These are phyloP conservation scores for Pestalotiopsis sp. DNA, from an alignment of 2,329 filamentous ascomycete species.

Conservation along the genomic window DNA sequence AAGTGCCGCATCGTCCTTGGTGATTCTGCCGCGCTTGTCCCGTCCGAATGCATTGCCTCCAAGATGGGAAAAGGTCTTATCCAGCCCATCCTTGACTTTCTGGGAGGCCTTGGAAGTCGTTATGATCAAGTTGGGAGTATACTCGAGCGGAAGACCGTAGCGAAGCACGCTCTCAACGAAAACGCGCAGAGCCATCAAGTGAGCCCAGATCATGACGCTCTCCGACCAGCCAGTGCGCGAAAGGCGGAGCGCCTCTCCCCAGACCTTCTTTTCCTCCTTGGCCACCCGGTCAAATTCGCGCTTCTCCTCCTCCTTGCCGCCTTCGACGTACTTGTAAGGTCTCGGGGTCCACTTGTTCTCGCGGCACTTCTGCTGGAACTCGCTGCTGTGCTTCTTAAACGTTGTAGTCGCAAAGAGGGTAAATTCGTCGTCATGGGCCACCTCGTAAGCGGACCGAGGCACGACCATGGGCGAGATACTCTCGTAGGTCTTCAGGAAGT, in stretches of 20 bases:
- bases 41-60: constrained; percentile 91
- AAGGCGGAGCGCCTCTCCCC: constrained; percentile 86
- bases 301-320: constrained; percentile 85
- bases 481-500: constrained; percentile 89
- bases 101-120: constrained; percentile 80
- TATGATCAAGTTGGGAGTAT: constrained; percentile 55
- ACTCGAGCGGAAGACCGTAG: constrained; percentile 90
- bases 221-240: constrained; percentile 94
- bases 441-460: constrained; percentile 78
- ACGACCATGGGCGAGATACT: constrained; percentile 90
- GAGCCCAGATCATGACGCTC: constrained; percentile 93
- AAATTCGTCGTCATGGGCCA: constrained; percentile 89
- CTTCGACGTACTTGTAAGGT: constrained; percentile 91
- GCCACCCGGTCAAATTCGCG: constrained; percentile 81
- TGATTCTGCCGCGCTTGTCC: constrained; percentile 90
- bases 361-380: constrained; percentile 90
- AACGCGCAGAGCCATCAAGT: constrained; percentile 86
- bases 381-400: constrained; percentile 87
- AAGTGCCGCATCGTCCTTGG: constrained; percentile 82
- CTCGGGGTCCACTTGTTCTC: constrained; percentile 94
- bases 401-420: constrained; percentile 84
- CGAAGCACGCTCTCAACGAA: constrained; percentile 98
- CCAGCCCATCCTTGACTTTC: constrained; percentile 78
- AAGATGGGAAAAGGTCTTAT: constrained; percentile 85
- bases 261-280: constrained; percentile 83